These are phyloP conservation scores for Lactarius akahatsu DNA, from an alignment of 768 basidiomycete genomes.

Conservation along the genomic window DNA sequence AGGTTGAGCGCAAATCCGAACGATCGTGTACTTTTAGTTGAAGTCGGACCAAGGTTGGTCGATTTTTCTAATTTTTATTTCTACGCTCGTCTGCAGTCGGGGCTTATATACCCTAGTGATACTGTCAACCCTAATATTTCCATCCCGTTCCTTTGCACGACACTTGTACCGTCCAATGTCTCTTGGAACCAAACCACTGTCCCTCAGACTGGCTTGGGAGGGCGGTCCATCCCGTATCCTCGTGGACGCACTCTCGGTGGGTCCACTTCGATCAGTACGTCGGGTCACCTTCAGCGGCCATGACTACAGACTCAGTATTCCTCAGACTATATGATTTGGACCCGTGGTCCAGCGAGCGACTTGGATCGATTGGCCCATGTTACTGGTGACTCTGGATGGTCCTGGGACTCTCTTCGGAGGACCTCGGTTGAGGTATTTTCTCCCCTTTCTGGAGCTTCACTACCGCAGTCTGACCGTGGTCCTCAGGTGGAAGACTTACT, in stretches of 20 bases:
- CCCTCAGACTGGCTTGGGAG: slow-evolving; percentile 21
- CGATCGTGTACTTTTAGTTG: slow-evolving; percentile 25
- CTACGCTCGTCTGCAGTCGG: neutral
- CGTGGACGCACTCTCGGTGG: slow-evolving; percentile 29
- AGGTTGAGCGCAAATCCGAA: slow-evolving; percentile 23
- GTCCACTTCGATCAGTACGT: slow-evolving; percentile 29
- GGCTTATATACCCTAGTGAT: neutral
- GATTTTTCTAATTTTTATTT: slow-evolving; percentile 28
- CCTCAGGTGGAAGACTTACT: slow-evolving; percentile 9
- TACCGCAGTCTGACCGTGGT: neutral
- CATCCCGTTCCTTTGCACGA: slow-evolving; percentile 12
- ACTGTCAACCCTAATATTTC: neutral
- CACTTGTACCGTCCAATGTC: slow-evolving; percentile 16
- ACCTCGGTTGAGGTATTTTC: slow-evolving; percentile 9
- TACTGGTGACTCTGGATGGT: slow-evolving; percentile 28
- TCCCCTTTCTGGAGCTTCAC: neutral
- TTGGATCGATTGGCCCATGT: slow-evolving; percentile 28
- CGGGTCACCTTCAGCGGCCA: neutral
- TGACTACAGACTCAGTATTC: neutral
- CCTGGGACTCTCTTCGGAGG: slow-evolving; percentile 26
- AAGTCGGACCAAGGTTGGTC: slow-evolving; percentile 27
- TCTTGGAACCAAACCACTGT: slow-evolving; percentile 31
- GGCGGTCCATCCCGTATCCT: slow-evolving; percentile 24
- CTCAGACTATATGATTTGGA: slow-evolving; percentile 21
- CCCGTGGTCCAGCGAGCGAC: slow-evolving; percentile 27